Conservation (phyloP, 495 filamentous ascomycete genomes). For the Neurospora sublineolata region DNA sequence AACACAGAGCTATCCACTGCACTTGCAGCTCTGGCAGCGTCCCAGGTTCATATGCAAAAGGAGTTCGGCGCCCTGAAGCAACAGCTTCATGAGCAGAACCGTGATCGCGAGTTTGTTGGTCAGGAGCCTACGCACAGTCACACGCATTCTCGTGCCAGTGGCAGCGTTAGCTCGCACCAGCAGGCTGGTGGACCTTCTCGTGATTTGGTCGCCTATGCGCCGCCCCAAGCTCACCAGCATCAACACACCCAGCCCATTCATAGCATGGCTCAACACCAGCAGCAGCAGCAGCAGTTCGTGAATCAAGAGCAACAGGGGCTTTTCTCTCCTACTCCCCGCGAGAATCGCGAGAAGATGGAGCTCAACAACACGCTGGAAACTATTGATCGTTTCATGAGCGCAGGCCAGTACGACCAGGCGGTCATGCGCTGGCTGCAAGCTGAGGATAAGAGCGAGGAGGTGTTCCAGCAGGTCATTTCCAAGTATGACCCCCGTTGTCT, state of each 20-base stretch:
- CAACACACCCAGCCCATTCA: conserved; percentile 10
- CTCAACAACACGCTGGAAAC: conserved; percentile 54
- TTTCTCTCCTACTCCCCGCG: conserved; percentile 23
- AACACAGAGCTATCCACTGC: conserved; percentile 62
- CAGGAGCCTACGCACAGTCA: conserved; percentile 6
- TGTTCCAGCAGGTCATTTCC: conserved; percentile 74
- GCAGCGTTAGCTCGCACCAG: conserved; percentile 13
- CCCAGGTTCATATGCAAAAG: conserved; percentile 35
- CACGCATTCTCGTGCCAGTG: conserved; percentile 6
- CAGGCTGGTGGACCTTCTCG: conserved; percentile 6
- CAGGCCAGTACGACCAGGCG: conserved; percentile 58
- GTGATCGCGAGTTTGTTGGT: conserved; percentile 2
- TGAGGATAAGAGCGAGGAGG: conserved; percentile 51
- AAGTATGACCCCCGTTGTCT: conserved; percentile 63
- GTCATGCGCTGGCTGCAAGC: conserved; percentile 76
- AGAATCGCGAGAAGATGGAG: conserved; percentile 37
- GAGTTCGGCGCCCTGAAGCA: conserved; percentile 16
- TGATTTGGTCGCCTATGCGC: conserved; percentile 16
- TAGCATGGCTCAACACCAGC: conserved; percentile 23
- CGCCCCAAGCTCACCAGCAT: conserved; percentile 3
- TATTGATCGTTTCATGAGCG: conserved; percentile 53
- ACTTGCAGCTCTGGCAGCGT: conserved; percentile 56
- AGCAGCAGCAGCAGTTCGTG: conserved; percentile 20
- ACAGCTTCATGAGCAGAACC: conserved; percentile 10
- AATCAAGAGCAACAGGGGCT: conserved; percentile 23